Conservation (phyloP, 2,329 filamentous ascomycete species). For the Talaromyces sp. region DNA sequence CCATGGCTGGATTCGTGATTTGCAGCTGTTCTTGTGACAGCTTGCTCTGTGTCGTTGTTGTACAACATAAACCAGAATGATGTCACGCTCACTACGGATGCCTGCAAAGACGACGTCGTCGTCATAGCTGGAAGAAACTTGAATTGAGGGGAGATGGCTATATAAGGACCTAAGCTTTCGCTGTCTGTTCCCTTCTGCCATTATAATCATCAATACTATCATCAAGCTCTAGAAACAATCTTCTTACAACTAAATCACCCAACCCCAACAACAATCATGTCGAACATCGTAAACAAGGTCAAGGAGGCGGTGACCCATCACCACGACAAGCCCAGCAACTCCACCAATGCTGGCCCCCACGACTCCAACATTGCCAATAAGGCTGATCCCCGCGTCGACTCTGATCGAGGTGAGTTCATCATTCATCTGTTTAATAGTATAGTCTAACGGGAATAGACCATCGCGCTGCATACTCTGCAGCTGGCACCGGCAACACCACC, state of each 20-base stretch:
- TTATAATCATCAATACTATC: not conserved
- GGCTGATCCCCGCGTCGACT: conserved; percentile 33
- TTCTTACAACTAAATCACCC: not conserved
- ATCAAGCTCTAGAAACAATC: not conserved
- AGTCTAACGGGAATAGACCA: conserved; percentile 9
- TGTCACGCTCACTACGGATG: not conserved
- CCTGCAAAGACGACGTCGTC: not conserved
- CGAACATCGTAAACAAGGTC: conserved; percentile 18
- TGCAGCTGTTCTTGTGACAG: not conserved
- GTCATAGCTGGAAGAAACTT: not conserved
- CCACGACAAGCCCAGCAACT: conserved; percentile 16
- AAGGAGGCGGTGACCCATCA: conserved; percentile 16
- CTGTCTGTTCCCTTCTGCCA: not conserved
- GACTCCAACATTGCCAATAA: conserved; percentile 39
- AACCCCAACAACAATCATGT: conserved; percentile 12
- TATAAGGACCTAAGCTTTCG: not conserved
- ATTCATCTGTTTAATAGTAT: no score
- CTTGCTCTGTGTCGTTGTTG: not conserved
- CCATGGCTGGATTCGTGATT: not conserved
- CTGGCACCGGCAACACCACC: not conserved
- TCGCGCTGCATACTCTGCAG: conserved; percentile 9
- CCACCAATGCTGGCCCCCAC: conserved; percentile 33
- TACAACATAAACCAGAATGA: not conserved
- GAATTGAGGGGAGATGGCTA: not conserved
- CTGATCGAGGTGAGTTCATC: conserved; percentile 20